Evolutionary conservation across 1,284 basidiomycete genomes (phyloP), one percentile per base, ranked within the genome.

Genomic region (Sporisorium iseilematis-ciliati): DNA sequence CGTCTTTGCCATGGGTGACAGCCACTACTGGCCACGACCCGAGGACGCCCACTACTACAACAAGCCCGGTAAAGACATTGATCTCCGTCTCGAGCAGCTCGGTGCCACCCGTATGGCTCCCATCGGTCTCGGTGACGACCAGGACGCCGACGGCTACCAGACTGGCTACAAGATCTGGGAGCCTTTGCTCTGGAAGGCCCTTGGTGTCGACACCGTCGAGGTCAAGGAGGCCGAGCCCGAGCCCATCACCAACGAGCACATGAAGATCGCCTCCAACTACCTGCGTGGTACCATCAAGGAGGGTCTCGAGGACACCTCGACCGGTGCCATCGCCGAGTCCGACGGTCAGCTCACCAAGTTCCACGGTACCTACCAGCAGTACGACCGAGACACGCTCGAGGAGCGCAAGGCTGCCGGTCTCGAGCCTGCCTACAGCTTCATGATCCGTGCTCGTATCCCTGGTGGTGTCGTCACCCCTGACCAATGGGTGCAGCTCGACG

Each of bases 11-110:
- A 92, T 99, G 91, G 96, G 96, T 76, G 96, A 99, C 87, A 95
- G 92, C 84, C 95, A 97, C 87, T 99, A 99, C 88, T 99, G 96
- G 96, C 97, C 97, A 20, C 90, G 97, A 53, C 89, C 93, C 25
- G 95, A 98, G 86, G 96, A 99, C 84, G 92, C 92, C 31, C 92
- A 94, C 82, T 99, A 95, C 87, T 99, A 97, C 89, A 99, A 99
- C 89, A 97, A 95, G 87, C 91, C 97, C 0, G 91, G 91, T 23
- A 97, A 94, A 87, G 96, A 99, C 79, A 89, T 99, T 51, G 91
- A 95, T 86, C 87, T 89, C 29, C 90, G 91, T 42, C 74, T 84
- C 40, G 79, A 78, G 55, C 63, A 71, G 49, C 77, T 85, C 56
- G 83, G 83, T 49, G 82, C 81, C 26, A 65, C 57, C 45, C 79